Base-by-base conservation (phyloP, 2,329 filamentous ascomycete genomes). In the Cercospora berteroae region DNA sequence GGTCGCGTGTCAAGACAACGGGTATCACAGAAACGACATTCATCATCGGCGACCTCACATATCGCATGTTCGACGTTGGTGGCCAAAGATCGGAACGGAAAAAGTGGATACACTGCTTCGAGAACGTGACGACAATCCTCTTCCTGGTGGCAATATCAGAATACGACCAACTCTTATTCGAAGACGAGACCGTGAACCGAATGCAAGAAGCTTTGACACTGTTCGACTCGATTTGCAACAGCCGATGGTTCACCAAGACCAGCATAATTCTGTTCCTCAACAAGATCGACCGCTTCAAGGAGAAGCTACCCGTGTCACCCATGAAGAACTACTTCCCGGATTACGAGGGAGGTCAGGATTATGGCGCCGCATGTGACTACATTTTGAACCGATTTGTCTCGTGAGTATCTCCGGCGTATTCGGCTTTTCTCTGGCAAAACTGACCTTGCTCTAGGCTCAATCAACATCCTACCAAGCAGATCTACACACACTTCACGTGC, bases 81-180 rank as follows among this genome's bases (percentile, higher is more conserved):
- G 94, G 94, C 72, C 94, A 97, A 82, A 88, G 94, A 79, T 97
- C 93, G 6, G 94, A 97, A 83, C 90, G 94, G 79, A 97, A 97
- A 90, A 97, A 97, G 88, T 97, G 94, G 94, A 97, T 97, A 75
- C 94, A 97, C 84, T 97, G 94, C 84, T 97, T 97, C 81, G 94
- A 97, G 84, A 97, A 97, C 76, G 94, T 97, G 77, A 97, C 93
- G 8, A 96, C 94, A 9, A 96, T 97, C 74, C 90, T 97, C 44
- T 97, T 97, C 89, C 84, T 97, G 65, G 94, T 97, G 73, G 94
- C 94, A 81, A 97, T 97, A 75, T 97, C 93, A 73, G 94, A 97
- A 81, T 97, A 97, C 84, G 94, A 97, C 79, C 94, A 97, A 83
- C 85, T 97, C 69, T 87, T 97, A 56, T 97, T 97, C 80, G 94